These are phyloP conservation scores for Parietaria judaica DNA, from an alignment of 306 rosid species.

Conservation along the genomic window DNA sequence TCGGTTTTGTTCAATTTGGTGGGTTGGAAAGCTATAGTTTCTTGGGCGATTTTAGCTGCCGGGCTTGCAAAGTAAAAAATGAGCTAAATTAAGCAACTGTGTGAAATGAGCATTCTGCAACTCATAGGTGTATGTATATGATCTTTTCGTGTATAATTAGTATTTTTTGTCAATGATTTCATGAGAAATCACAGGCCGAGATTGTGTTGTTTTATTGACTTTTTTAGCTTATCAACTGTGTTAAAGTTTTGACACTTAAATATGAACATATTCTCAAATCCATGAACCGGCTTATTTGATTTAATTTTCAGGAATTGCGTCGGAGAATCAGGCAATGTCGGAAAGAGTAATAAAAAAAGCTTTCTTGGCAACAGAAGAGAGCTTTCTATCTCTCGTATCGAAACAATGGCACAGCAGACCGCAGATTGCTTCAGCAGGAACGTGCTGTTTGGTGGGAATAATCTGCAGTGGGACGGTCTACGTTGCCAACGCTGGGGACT, in stretches of 20 bases:
- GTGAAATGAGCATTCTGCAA: background rate
- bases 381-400: conserved; percentile 58
- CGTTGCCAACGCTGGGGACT: conserved; percentile 77
- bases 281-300: background rate
- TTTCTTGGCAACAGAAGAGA: conserved; percentile 63
- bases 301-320: conserved; percentile 40
- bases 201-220: too few relatives aligned
- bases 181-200: too few relatives aligned
- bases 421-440: conserved; percentile 61
- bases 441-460: conserved; percentile 77
- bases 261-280: background rate
- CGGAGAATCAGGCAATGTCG: conserved; percentile 47
- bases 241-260: too few relatives aligned
- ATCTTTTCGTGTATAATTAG: background rate
- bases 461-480: conserved; percentile 52
- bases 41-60: too few relatives aligned
- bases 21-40: too few relatives aligned
- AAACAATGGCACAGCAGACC: conserved; percentile 56
- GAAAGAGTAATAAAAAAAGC: conserved; percentile 57
- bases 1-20: too few relatives aligned
- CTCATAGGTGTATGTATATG: too few relatives aligned
- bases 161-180: too few relatives aligned
- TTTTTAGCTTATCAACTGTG: too few relatives aligned
- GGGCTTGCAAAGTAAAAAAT: background rate
- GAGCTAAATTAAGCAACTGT: background rate